These are phyloP conservation scores for Gomphus bonarii DNA, from an alignment of 1,284 basidiomycete genomes.

Conservation along the genomic window DNA sequence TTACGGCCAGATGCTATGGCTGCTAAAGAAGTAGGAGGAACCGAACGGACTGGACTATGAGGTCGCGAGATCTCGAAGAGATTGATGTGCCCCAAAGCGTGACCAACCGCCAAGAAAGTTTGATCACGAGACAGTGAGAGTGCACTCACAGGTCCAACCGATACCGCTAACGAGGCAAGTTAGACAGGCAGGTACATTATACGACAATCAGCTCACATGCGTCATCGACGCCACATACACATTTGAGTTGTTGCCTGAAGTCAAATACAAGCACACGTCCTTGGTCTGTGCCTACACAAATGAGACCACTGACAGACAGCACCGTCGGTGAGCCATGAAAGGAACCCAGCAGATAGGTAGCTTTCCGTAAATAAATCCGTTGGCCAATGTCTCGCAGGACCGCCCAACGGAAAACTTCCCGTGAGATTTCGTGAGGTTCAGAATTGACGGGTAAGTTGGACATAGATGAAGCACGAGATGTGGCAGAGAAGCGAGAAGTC, in stretches of 20 bases:
- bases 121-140: conserved; percentile 89
- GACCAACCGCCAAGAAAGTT: conserved; percentile 87
- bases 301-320: conserved; percentile 77
- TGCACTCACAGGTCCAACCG: conserved; percentile 78
- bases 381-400: conserved; percentile 52
- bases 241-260: conserved; percentile 79
- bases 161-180: conserved; percentile 33
- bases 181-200: conserved; percentile 6
- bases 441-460: conserved; percentile 36
- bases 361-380: conserved; percentile 49
- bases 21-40: conserved; percentile 58
- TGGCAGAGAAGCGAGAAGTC: conserved; percentile 58
- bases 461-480: conserved; percentile 58
- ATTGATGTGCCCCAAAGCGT: conserved; percentile 77
- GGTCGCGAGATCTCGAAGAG: conserved; percentile 79
- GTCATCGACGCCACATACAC: conserved; percentile 61
- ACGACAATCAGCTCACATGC: conserved; percentile 39
- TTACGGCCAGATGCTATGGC: conserved; percentile 73
- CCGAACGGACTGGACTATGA: conserved; percentile 53
- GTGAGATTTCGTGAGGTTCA: conserved; percentile 25
- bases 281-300: conserved; percentile 80
- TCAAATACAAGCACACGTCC: conserved; percentile 83
- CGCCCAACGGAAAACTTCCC: conserved; percentile 73
- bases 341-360: conserved; percentile 49
- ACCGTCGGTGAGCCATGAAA: conserved; percentile 64